A percentile compares a stretch with the other conserved stretches of the same genome.
Conservation (phyloP, 306 rosid species). For the Cucumis cinereus region DNA sequence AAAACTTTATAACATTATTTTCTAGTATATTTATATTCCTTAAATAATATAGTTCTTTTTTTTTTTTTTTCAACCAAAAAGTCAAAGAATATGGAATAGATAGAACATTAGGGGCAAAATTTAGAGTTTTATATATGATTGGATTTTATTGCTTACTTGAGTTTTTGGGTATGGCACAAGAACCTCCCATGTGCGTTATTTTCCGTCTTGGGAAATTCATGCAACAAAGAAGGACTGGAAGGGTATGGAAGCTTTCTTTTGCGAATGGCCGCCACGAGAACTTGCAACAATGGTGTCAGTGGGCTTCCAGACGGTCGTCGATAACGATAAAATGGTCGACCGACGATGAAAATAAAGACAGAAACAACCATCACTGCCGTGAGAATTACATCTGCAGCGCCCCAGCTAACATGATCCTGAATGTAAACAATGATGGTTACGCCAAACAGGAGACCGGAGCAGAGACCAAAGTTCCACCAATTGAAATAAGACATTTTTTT, state of each 20-base stretch:
- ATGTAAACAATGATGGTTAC: conserved; percentile 75
- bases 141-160: conserved; percentile 35
- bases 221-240: conserved; percentile 35
- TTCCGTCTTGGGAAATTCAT: conserved; percentile 38
- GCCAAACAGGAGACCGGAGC: conserved; percentile 63
- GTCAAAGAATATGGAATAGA: no score
- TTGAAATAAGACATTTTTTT: conserved; percentile 88
- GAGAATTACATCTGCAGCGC: conserved; percentile 52
- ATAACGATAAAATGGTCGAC: conserved; percentile 57
- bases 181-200: conserved; percentile 23
- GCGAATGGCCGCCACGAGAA: conserved; percentile 61
- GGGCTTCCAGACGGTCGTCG: conserved; percentile 69
- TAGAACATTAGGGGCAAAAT: background rate
- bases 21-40: no score
- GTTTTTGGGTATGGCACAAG: conserved; percentile 59
- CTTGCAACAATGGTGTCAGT: conserved; percentile 76
- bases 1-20: no score
- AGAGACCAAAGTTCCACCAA: conserved; percentile 85
- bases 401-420: conserved; percentile 75
- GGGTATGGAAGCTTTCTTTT: conserved; percentile 64
- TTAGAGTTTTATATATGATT: background rate
- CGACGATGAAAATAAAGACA: conserved; percentile 41
- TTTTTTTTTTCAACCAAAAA: no score
- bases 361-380: conserved; percentile 54
- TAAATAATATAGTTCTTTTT: background rate